Conservation (phyloP, 805 yeast genomes). For the Wickerhamiella cacticola region DNA sequence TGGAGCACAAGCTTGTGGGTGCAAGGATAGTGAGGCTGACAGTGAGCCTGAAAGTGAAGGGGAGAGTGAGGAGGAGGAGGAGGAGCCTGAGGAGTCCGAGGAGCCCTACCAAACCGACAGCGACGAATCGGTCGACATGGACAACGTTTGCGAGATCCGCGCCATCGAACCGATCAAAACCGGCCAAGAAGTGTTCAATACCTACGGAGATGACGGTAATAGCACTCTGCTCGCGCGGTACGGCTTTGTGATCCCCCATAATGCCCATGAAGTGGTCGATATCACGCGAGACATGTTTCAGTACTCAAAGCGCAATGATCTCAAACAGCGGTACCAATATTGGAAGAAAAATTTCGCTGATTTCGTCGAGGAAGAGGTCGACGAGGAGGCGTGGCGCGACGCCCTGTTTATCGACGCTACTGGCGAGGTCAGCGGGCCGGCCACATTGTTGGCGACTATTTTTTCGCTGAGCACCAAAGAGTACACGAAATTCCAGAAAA, state of each 20-base stretch:
- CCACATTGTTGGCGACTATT: not conserved
- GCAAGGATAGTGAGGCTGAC: constrained; percentile 22
- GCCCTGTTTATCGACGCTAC: constrained; percentile 1
- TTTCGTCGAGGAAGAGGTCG: constrained; percentile 11
- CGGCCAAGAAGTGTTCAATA: constrained; percentile 60
- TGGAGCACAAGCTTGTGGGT: constrained; percentile 37
- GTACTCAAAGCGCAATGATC: constrained; percentile 26
- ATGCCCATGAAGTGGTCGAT: constrained; percentile 44
- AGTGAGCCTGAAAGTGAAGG: constrained; percentile 20
- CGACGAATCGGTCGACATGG: constrained; percentile 15
- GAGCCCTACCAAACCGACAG: constrained; percentile 22
- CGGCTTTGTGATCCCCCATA: constrained; percentile 56
- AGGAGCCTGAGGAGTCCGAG: constrained; percentile 22
- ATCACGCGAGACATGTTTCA: constrained; percentile 41
- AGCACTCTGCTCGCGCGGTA: constrained; percentile 57
- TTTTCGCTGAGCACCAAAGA: constrained; percentile 12
- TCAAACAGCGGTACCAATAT: constrained; percentile 31
- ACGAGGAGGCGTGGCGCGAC: constrained; percentile 7
- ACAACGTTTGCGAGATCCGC: constrained; percentile 57
- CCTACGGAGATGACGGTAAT: constrained; percentile 68
- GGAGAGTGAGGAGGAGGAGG: constrained; percentile 25
- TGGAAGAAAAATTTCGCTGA: constrained; percentile 32
- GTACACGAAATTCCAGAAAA: constrained; percentile 13
- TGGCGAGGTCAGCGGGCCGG: constrained; percentile 8
- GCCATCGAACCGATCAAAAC: constrained; percentile 34